Base-by-base conservation (phyloP, 1,284 basidiomycete genomes). In the Hemileia vastatrix region DNA sequence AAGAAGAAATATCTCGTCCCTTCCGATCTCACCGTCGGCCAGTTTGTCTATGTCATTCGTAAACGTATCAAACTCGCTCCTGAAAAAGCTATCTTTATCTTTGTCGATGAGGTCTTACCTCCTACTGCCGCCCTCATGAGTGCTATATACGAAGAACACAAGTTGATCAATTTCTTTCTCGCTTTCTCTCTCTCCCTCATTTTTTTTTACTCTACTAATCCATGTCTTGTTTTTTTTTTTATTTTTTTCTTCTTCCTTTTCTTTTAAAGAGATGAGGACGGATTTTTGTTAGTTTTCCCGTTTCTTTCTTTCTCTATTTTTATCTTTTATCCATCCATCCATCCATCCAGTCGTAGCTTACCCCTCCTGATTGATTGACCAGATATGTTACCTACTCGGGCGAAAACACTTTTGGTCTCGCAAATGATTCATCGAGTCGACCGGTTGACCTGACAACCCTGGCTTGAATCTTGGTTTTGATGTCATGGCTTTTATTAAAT, bases 1-100 rank as follows among this genome's bases (percentile, higher is more conserved):
- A 99, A 99, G 89, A 98, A 98, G 88, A 99, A 98, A 82, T 99
- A 98, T 73, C 82, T 99, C 51, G 95, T 98, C 2, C 95, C 95
- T 57, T 94, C 92, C 57, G 90, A 61, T 48, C 44, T 61, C n/a
- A 61, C 59, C 6, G 59, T 61, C 18, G 91, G 90, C 11, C 92
- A 99, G 77, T 99, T 99, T 76, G 95, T 99, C 65, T 99, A 99
- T 77, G 95, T 99, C 50, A 98, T 99, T 76, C 87, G 95, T 74
- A 99, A 98, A 83, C 89, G 95, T 63, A 98, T 98, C 86, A 98
- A 98, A 84, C 85, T 99, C 63, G 90, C 92, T 36, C 94, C 95
- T 15, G 95, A 99, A 83, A 97, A 97, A 81, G 95, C 95, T 33
- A 97, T 97, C 79, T 97, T 96, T 80, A 95, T 97, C 78, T 97